These are phyloP conservation scores for Aspergillus sp. DNA, from an alignment of 2,329 filamentous ascomycete genomes.

Conservation along the genomic window DNA sequence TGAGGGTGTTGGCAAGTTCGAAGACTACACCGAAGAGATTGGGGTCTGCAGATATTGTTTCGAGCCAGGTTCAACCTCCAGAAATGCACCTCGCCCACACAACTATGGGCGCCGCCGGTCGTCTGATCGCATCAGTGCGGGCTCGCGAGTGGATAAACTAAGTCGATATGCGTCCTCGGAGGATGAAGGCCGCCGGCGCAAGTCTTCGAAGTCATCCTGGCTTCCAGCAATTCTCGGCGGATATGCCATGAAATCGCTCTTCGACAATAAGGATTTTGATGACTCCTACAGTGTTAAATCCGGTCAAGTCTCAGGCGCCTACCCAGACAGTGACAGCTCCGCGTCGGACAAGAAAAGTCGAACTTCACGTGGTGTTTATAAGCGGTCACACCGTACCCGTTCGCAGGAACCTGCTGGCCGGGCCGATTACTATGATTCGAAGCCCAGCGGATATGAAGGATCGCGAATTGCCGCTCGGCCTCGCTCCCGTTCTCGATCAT, in stretches of 20 bases:
- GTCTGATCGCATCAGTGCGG: constrained; percentile 45
- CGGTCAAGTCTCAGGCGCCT: constrained; percentile 42
- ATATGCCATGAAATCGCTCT: constrained; percentile 56
- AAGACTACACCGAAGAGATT: constrained; percentile 67
- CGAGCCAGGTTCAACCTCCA: constrained; percentile 56
- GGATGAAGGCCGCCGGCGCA: constrained; percentile 48
- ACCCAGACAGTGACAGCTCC: constrained; percentile 30
- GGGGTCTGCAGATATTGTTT: constrained; percentile 67
- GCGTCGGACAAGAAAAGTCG: constrained; percentile 39
- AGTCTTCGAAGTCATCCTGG: constrained; percentile 51
- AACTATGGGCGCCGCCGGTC: constrained; percentile 53
- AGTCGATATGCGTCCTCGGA: constrained; percentile 57
- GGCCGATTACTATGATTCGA: constrained; percentile 29
- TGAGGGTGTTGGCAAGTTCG: constrained; percentile 64
- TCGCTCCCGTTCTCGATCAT: constrained; percentile 43
- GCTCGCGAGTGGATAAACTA: constrained; percentile 58
- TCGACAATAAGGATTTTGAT: constrained; percentile 56
- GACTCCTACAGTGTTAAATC: constrained; percentile 61
- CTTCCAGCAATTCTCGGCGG: constrained; percentile 57
- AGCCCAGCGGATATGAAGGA: constrained; percentile 20
- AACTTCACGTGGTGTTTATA: constrained; percentile 44
- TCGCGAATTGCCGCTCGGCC: constrained; percentile 34
- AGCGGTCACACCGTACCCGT: constrained; percentile 29
- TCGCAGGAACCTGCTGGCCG: constrained; percentile 37
- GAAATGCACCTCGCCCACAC: constrained; percentile 62